These are phyloP conservation scores for Cyberlindnera bimundalis DNA, from an alignment of 805 yeast genomes.

Conservation along the genomic window DNA sequence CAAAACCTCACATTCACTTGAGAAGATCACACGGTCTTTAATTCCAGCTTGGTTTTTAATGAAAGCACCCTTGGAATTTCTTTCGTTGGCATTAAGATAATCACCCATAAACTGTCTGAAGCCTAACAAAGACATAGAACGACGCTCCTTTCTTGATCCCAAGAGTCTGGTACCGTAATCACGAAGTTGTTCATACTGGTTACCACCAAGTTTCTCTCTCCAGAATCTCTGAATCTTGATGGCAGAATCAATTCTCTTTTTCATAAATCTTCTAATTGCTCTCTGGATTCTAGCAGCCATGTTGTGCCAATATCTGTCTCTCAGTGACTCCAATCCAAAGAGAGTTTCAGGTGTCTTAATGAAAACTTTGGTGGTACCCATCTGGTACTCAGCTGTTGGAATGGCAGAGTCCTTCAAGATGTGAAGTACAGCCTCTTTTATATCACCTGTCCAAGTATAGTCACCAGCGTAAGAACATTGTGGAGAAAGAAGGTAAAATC, in stretches of 20 bases:
- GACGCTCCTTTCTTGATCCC: slow-evolving; percentile 79
- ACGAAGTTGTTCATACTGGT: slow-evolving; percentile 77
- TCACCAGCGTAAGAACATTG: slow-evolving; percentile 92
- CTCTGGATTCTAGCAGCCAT: slow-evolving; percentile 98
- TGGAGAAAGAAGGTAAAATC: slow-evolving; percentile 84
- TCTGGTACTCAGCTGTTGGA: slow-evolving; percentile 78
- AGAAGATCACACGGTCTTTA: slow-evolving; percentile 67
- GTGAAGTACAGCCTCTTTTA: slow-evolving; percentile 49
- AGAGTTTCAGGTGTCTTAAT: slow-evolving; percentile 96
- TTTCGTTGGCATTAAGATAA: slow-evolving; percentile 78
- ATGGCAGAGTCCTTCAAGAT: slow-evolving; percentile 61
- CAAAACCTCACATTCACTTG: slow-evolving; percentile 76
- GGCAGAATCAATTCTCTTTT: slow-evolving; percentile 84
- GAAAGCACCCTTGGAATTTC: slow-evolving; percentile 73
- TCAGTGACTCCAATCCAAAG: slow-evolving; percentile 91
- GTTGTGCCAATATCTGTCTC: slow-evolving; percentile 96
- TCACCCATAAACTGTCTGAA: slow-evolving; percentile 93
- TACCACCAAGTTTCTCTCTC: slow-evolving; percentile 77
- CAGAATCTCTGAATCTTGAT: slow-evolving; percentile 75
- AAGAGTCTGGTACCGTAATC: slow-evolving; percentile 76
- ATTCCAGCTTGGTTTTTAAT: slow-evolving; percentile 68
- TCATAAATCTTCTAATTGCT: slow-evolving; percentile 86
- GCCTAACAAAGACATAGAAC: slow-evolving; percentile 83
- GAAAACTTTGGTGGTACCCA: slow-evolving; percentile 89
- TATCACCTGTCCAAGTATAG: slow-evolving; percentile 60